A percentile compares a stretch with the other conserved stretches of the same genome.
Conservation (phyloP, 148 eudicot genomes). For the Selenicereus undatus region DNA sequence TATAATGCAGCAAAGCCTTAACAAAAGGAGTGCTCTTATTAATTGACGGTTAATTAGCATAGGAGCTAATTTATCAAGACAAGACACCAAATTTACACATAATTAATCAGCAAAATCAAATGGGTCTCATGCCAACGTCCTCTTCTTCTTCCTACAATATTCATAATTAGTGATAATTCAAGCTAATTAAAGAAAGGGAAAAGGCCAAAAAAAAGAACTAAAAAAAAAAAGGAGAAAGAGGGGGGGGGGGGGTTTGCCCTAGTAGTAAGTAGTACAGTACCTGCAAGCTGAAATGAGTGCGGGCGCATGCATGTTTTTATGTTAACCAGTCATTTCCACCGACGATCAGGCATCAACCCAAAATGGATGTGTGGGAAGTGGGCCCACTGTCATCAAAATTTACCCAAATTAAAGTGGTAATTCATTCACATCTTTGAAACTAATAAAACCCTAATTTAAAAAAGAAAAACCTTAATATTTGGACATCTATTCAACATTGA, state of each 20-base stretch:
- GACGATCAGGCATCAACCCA: conserved; percentile 87
- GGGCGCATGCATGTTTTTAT: conserved; percentile 39
- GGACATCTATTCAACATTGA: too few species aligned
- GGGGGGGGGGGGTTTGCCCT: background rate
- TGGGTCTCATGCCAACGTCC: background rate
- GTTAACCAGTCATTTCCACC: conserved; percentile 59
- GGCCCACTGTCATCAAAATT: conserved; percentile 64
- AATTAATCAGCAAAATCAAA: too few species aligned
- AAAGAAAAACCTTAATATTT: too few species aligned
- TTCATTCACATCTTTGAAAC: background rate
- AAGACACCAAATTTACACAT: too few species aligned
- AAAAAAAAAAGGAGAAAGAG: background rate
- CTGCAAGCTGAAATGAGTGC: conserved; percentile 50
- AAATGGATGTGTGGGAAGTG: conserved; percentile 95
- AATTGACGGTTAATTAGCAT: too few species aligned
- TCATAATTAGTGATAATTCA: background rate
- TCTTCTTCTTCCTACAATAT: background rate
- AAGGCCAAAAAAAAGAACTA: too few species aligned
- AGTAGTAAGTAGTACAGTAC: background rate
- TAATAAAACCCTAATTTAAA: background rate
- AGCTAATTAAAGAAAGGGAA: too few species aligned
- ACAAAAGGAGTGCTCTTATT: too few species aligned
- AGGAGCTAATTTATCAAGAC: too few species aligned
- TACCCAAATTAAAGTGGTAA: background rate
- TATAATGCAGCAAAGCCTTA: too few species aligned